A percentile compares a stretch with the other conserved stretches of the same genome.
phyloP scores from a whole-genome alignment of 441 rosid species.

The Croton laevigatus region DNA sequence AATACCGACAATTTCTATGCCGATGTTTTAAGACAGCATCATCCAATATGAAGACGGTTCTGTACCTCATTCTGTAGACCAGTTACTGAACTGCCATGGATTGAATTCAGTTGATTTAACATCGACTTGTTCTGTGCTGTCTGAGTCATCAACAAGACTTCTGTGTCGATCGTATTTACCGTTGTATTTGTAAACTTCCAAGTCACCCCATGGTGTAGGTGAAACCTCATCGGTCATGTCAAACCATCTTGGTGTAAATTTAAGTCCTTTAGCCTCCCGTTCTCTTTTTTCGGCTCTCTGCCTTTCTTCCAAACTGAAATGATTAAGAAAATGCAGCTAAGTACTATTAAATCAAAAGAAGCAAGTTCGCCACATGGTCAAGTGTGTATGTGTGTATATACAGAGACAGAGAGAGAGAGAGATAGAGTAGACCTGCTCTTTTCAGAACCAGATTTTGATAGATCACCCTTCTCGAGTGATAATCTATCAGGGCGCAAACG shows the following conservation, averaged over 20 bases:
- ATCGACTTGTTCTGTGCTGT: slow-evolving; percentile 37
- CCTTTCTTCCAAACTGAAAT: slow-evolving; percentile 80
- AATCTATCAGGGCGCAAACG: slow-evolving; percentile 93
- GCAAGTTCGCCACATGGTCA: neutral
- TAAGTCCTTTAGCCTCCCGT: slow-evolving; percentile 67
- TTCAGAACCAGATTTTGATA: slow-evolving; percentile 71
- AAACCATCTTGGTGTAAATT: slow-evolving; percentile 83
- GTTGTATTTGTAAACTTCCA: slow-evolving; percentile 82
- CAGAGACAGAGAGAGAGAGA: slow-evolving; percentile 14
- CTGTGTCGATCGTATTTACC: slow-evolving; percentile 73
- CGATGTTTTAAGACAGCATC: neutral
- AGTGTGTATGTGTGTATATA: neutral
- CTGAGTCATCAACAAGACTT: slow-evolving; percentile 50
- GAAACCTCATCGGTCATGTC: slow-evolving; percentile 66
- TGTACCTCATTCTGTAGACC: slow-evolving; percentile 38
- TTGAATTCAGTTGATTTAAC: slow-evolving; percentile 34
- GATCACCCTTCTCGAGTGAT: slow-evolving; percentile 89
- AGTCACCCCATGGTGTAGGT: slow-evolving; percentile 96
- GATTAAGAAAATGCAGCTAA: slow-evolving; percentile 7
- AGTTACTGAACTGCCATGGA: slow-evolving; percentile 39
- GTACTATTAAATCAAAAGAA: neutral
- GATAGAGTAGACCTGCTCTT: slow-evolving; percentile 64
- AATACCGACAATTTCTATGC: neutral
- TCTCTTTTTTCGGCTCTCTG: slow-evolving; percentile 89
- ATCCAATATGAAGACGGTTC: neutral